Base-by-base conservation (phyloP, 257 asterid genomes). In the Perilla frutescens region DNA sequence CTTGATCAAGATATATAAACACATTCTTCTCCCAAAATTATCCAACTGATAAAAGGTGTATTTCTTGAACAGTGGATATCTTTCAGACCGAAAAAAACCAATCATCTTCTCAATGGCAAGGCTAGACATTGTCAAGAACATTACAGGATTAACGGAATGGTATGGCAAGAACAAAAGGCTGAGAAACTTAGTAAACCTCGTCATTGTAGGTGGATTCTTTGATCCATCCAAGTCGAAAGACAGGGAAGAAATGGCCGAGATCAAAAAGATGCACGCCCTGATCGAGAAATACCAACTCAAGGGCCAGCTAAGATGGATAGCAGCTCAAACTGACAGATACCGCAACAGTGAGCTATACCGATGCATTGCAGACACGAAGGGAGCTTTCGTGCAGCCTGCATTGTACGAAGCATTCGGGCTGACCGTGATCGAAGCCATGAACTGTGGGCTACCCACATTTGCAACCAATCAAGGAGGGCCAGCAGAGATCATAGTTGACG, bases 381-480 rank as follows among this genome's bases (percentile, higher is more conserved):
- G 98, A 7, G 98, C 96, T 51, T 90, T 92, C 7, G 86, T 92
- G 58, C 98, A 92, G 76, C 98, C 98, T 45, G 96, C 98, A 53
- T 51, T 92, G 9, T 92, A 90, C 45, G 98, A 92, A 83, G 96
- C 98, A n/a, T 90, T 92, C 58, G 98, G 96, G 2, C 80, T 88
- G 10, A 92, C 96, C 0, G 96, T 92, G 40, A 86, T 92, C 49
- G 98, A 92, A 79, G 98, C 96, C 62, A 90, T 92, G 96, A 88
- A 90, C 79, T 88, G 91, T 32, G 98, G 96, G 61, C 61, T 92
- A 56, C 98, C 98, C 59, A 88, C 94, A n/a, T 87, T 92, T 57
- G 96, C 98, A 0, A 90, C 98, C 5, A 92, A 88, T 75, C 96
- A 92, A 87, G 96, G 97, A 3, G 97, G 97, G 49, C 96, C 96